Base-by-base conservation (phyloP, 805 yeast species). In the Barnettozyma populi region DNA sequence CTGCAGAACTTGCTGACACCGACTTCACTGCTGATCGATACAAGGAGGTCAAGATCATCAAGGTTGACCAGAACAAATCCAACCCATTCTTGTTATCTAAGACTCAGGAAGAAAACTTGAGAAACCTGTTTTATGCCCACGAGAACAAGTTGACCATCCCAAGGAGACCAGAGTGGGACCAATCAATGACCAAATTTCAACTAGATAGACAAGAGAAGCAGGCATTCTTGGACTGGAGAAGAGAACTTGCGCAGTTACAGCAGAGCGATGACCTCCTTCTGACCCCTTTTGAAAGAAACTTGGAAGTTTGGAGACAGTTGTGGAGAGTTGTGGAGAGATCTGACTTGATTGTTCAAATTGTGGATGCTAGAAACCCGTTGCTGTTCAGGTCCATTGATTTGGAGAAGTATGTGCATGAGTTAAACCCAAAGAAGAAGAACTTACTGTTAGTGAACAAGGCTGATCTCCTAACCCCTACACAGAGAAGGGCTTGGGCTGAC, bases 261-360 rank as follows among this genome's bases (percentile, higher is more conserved):
- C 96, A 92, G 64, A 78, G 76, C 56, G 80, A 89, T 54, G 96
- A 92, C 65, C 72, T 94, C 59, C 71, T 90, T 50, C 75, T 94
- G 63, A 94, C 99, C 0, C 99, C 99, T 5, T 94, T 92, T 63
- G 99, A 94, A 71, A 81, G 99, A 71, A 94, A 94, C 65, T 73
- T 94, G 54, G 97, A 92, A 73, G 97, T 94, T 49, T 94, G 99
- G 99, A 82, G 94, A 63, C 99, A 94, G 69, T 72, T 94, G 55
- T 94, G 99, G 99, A 79, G 99, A 69, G 99, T 94, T 39, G 86
- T 90, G 21, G 99, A 94, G 67, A 80, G 98, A 62, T 87, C 94
- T 21, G 97, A 92, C 66, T 74, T 94, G 58, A 80, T 94, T 36
- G 97, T 94, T 6, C 99, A 94, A 65, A 94, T 94, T 71, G 98